These are phyloP conservation scores for Beauveria medogensis DNA, from an alignment of 2,329 filamentous ascomycete genomes.

Conservation along the genomic window DNA sequence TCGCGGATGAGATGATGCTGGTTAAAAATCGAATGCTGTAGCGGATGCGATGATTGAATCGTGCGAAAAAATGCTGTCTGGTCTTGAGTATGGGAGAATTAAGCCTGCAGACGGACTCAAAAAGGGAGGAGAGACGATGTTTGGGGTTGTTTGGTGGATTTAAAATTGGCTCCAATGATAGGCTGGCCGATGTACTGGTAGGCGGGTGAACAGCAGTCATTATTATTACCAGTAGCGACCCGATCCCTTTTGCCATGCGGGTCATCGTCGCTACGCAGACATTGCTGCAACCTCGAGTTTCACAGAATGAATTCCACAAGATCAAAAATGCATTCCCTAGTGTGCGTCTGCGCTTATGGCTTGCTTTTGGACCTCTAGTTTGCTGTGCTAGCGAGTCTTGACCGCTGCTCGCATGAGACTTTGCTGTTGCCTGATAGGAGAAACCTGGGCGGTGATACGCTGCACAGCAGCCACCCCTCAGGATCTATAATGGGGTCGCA, in stretches of 20 bases:
- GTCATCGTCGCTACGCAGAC: not conserved
- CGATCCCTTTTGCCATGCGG: not conserved
- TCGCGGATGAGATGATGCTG: not conserved
- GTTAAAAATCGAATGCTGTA: not conserved
- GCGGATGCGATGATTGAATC: not conserved
- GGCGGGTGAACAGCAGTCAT: no score
- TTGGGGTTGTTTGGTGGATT: not conserved
- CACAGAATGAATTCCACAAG: no score
- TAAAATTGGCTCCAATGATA: constrained; percentile 8
- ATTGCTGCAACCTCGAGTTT: no score
- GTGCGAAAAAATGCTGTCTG: not conserved
- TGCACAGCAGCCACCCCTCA: no score
- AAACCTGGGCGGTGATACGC: no score
- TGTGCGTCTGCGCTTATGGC: no score
- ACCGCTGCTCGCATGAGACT: not conserved
- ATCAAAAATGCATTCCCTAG: no score
- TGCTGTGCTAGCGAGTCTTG: no score
- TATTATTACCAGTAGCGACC: not conserved
- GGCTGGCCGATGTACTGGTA: not conserved
- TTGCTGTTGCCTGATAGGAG: not conserved
- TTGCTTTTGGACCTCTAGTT: no score
- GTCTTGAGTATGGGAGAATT: not conserved
- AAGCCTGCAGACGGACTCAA: not conserved
- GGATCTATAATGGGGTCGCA: no score
- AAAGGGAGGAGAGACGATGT: not conserved